A percentile compares a stretch with the other conserved stretches of the same genome.
These are phyloP conservation scores for Blastosporella zonata DNA, from an alignment of 1,284 basidiomycete genomes.

Conservation along the genomic window DNA sequence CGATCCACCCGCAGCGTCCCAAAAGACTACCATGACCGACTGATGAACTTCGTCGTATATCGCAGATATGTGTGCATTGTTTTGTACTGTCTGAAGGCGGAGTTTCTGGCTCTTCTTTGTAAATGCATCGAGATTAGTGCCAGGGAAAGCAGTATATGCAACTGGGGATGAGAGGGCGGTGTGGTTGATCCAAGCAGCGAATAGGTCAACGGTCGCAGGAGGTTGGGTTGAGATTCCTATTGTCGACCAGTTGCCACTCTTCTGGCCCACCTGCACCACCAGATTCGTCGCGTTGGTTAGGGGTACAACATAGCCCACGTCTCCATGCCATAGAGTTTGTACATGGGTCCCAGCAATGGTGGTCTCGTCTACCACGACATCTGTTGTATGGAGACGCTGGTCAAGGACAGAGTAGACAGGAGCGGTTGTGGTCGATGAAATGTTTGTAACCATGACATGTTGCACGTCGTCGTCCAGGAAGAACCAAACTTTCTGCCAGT, in stretches of 20 bases:
- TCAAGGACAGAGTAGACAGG: slow-evolving; percentile 65
- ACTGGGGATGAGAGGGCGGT: slow-evolving; percentile 30
- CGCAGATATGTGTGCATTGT: slow-evolving; percentile 41
- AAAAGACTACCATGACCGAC: slow-evolving; percentile 43
- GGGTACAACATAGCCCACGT: slow-evolving; percentile 50
- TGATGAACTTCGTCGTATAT: slow-evolving; percentile 36
- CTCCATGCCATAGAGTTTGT: slow-evolving; percentile 52
- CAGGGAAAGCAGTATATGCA: slow-evolving; percentile 56
- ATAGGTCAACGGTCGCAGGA: slow-evolving; percentile 51
- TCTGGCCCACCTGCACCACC: slow-evolving; percentile 44
- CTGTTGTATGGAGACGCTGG: slow-evolving; percentile 46
- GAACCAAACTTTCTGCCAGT: slow-evolving; percentile 70
- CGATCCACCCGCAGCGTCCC: slow-evolving; percentile 36
- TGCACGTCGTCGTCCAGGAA: slow-evolving; percentile 63
- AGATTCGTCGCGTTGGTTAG: slow-evolving; percentile 30
- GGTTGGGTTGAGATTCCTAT: slow-evolving; percentile 61
- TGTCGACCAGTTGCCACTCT: slow-evolving; percentile 55
- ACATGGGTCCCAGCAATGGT: slow-evolving; percentile 7
- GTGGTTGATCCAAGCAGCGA: slow-evolving; percentile 59
- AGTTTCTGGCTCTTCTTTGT: slow-evolving; percentile 21
- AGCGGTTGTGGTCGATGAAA: slow-evolving; percentile 42
- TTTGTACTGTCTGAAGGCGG: slow-evolving; percentile 37
- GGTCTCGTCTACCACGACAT: slow-evolving; percentile 40
- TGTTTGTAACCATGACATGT: slow-evolving; percentile 54
- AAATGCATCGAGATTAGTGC: slow-evolving; percentile 35